Base-by-base conservation (phyloP, 1,284 basidiomycete species). In the Irpex sp. region DNA sequence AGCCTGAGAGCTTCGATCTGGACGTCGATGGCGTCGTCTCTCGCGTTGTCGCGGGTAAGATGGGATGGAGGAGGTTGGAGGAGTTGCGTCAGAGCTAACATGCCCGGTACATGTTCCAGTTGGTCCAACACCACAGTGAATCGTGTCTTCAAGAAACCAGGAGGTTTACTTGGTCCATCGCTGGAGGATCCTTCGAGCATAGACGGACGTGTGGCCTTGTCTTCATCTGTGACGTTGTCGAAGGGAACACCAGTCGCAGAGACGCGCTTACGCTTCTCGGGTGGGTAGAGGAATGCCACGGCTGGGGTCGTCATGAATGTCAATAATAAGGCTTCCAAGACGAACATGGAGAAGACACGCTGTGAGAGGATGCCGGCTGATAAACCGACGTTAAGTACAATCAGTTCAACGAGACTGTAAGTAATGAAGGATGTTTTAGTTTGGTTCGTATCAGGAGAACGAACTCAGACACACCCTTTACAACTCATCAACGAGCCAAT, bases 221-320 rank as follows among this genome's bases (percentile, higher is more conserved):
- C 44, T 19, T 21, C 67, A 15, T 60, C 71, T 58, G 78, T 76
- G 44, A 83, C 78, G 65, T 78, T 78, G 49, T 75, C 75, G 67
- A 84, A 84, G 62, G 80, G 79, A 0, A 77, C 68, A 2, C 84
- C 85, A 1, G 76, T 76, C 2, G 76, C 74, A 0, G 78, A 71
- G 8, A 80, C 81, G 31, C 81, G 82, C 0, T 78, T 80, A 51
- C 85, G 88, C 61, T 79, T 75, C 58, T 85, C 80, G 4, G 84
- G 84, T 1, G 94, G 94, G 71, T 97, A 97, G 34, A 95, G 79
- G 64, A 81, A 75, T 3, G 88, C 83, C 11, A 96, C 94, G 57
- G 91, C 80, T 0, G 95, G 96, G 0, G 94, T 97, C 0, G 95
- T 97, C 81, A 93, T 84, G 75, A 93, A 93, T 0, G 95, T 97